These are phyloP conservation scores for Scytalidium sp. DNA, from an alignment of 2,329 filamentous ascomycete species.

Conservation along the genomic window DNA sequence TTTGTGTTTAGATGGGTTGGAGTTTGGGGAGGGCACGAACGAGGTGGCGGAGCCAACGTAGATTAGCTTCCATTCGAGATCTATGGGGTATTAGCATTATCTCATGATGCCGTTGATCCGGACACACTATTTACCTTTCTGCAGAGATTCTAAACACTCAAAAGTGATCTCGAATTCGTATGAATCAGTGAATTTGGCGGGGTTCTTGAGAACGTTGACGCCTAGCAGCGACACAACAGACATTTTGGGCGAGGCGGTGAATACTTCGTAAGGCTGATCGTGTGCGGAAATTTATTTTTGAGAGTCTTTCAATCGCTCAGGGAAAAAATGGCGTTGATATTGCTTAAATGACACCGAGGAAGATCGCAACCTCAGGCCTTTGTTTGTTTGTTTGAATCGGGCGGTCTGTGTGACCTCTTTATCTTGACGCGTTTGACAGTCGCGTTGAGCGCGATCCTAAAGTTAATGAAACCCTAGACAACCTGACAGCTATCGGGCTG, in stretches of 20 bases:
- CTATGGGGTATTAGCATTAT: conserved; percentile 42
- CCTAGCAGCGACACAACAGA: conserved; percentile 95
- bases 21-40: conserved; percentile 50
- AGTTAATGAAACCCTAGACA: not conserved
- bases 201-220: conserved; percentile 96
- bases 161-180: conserved; percentile 99
- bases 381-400: not conserved
- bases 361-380: not conserved
- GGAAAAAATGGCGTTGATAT: conserved; percentile 1
- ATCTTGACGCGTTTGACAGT: not conserved
- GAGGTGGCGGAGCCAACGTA: conserved; percentile 98
- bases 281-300: not conserved
- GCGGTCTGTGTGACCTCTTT: not conserved
- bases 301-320: not conserved
- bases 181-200: conserved; percentile 85
- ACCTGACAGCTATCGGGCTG: not conserved
- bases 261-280: not conserved
- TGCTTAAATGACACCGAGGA: not conserved
- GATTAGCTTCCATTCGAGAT: conserved; percentile 98
- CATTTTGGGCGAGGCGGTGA: conserved; percentile 54
- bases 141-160: conserved; percentile 89
- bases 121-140: conserved; percentile 65
- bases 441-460: not conserved
- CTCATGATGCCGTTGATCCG: not conserved
- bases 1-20: conserved; percentile 17